phyloP scores from a whole-genome alignment of 768 basidiomycete genomes.

The Podaxis sp. region DNA sequence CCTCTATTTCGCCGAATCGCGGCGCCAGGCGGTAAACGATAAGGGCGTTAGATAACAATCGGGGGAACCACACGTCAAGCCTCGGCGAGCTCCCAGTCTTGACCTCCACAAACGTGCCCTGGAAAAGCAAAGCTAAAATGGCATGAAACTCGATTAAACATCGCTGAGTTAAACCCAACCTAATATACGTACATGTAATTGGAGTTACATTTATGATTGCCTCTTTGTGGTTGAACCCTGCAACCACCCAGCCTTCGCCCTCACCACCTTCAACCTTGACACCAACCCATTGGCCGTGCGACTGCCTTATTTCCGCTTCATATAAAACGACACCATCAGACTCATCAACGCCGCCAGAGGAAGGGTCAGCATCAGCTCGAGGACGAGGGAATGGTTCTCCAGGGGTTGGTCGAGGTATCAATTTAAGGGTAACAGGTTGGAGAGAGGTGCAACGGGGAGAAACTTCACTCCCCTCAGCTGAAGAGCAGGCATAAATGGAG shows the following conservation, averaged over 20 bases:
- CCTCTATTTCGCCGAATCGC: conserved; percentile 18
- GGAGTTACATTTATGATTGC: conserved; percentile 31
- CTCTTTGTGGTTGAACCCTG: conserved; percentile 43
- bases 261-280: conserved; percentile 50
- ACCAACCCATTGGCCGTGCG: conserved; percentile 43
- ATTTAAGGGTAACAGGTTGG: conserved; percentile 49
- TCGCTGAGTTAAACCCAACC: conserved; percentile 5
- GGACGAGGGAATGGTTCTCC: conserved; percentile 63
- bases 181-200: conserved; percentile 44
- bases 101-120: conserved; percentile 33
- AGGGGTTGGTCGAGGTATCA: conserved; percentile 61
- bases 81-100: conserved; percentile 34
- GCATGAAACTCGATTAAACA: conserved; percentile 15
- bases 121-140: conserved; percentile 40
- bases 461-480: conserved; percentile 21
- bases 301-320: conserved; percentile 36
- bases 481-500: conserved; percentile 47
- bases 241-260: conserved; percentile 62
- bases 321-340: conserved; percentile 72
- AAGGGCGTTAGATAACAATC: conserved; percentile 57
- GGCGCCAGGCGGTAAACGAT: conserved; percentile 62
- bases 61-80: conserved; percentile 50
- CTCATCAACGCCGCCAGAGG: conserved; percentile 33
- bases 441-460: conserved; percentile 37
- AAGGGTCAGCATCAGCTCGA: conserved; percentile 56